Base-by-base conservation (phyloP, 2,329 filamentous ascomycete genomes). In the Zymoseptoria ardabiliae region DNA sequence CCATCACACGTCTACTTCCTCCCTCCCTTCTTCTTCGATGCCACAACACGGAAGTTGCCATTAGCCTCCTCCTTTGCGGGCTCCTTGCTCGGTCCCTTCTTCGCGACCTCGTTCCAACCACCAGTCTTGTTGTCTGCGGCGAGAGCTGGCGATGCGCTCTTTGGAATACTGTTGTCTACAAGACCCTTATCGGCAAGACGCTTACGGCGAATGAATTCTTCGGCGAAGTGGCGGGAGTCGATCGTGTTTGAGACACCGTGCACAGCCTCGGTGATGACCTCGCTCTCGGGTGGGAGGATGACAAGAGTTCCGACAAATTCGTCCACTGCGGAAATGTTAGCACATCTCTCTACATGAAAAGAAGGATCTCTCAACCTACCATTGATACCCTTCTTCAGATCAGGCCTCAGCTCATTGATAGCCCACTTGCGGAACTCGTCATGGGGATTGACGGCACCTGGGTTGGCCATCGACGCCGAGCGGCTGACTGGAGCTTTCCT, bases 361-460 rank as follows among this genome's bases (percentile, higher is more conserved):
- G 17, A 63, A 63, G 58, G 55, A 61, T 60, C 28, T 19, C 54
- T 50, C 22, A 62, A 13, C 79, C 72, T 79, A 88, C 85, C 83
- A 77, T 85, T 85, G 65, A 88, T 89, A 63, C 79, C 80, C 72
- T 81, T 80, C 71, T 85, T 85, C 58, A 90, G 73, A 53, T 92
- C 91, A 60, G 90, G 87, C 58, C 83, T 82, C 63, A 99, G 80
- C 72, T 94, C 87, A 58, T 85, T 82, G 67, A 89, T 85, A 19
- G 92, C 85, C 94, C 94, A 99, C 75, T 95, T 97, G 71, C 86
- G 87, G 74, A 99, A 95, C 74, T 97, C 94, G 49, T 96, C 92
- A 73, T 90, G 85, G 2, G 94, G 93, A 61, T 83, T 84, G 65
- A 79, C 79, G 22, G 76, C 71, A 8, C 78, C 74, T 3, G 81